These are phyloP conservation scores for Karstenula rhodostoma DNA, from an alignment of 2,329 filamentous ascomycete species.

Conservation along the genomic window DNA sequence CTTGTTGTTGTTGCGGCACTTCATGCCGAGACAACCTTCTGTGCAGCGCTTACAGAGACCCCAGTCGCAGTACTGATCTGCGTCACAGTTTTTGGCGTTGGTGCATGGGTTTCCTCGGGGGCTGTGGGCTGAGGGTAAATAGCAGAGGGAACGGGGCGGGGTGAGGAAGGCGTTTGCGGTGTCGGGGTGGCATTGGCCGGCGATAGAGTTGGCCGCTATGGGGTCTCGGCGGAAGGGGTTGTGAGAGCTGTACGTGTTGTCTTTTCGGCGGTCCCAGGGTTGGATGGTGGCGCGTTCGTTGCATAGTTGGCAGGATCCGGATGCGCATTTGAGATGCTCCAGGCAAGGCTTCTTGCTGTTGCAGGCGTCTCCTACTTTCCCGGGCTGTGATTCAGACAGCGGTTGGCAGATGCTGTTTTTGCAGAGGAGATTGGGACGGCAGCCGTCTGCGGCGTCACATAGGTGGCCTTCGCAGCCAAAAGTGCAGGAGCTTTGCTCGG, in stretches of 20 bases:
- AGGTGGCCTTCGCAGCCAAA: slow-evolving; percentile 44
- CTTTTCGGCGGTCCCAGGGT: slow-evolving; percentile 13
- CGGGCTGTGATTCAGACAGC: slow-evolving; percentile 32
- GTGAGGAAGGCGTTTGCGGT: slow-evolving; percentile 22
- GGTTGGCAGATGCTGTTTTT: slow-evolving; percentile 43
- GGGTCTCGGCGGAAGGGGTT: slow-evolving; percentile 5
- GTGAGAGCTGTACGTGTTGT: slow-evolving; percentile 17
- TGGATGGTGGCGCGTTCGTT: slow-evolving; percentile 25
- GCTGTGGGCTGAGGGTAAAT: neutral
- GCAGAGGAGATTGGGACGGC: slow-evolving; percentile 37
- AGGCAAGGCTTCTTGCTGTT: slow-evolving; percentile 41
- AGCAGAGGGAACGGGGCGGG: slow-evolving; percentile 12
- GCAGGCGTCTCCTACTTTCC: slow-evolving; percentile 34
- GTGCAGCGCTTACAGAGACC: slow-evolving; percentile 35
- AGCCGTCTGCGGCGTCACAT: slow-evolving; percentile 40
- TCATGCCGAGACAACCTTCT: slow-evolving; percentile 35
- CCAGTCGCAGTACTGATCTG: slow-evolving; percentile 40
- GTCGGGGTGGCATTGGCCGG: slow-evolving; percentile 31
- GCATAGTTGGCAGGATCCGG: slow-evolving; percentile 33
- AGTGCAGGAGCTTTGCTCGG: slow-evolving; percentile 34
- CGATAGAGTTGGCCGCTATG: slow-evolving; percentile 16
- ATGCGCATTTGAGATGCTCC: slow-evolving; percentile 33
- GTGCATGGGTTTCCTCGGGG: slow-evolving; percentile 34
- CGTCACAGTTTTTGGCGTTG: slow-evolving; percentile 34
- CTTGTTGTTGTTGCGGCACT: slow-evolving; percentile 36